These are phyloP conservation scores for Melocanna baccifera DNA, from an alignment of 176 grass and related monocot genomes.

Conservation along the genomic window DNA sequence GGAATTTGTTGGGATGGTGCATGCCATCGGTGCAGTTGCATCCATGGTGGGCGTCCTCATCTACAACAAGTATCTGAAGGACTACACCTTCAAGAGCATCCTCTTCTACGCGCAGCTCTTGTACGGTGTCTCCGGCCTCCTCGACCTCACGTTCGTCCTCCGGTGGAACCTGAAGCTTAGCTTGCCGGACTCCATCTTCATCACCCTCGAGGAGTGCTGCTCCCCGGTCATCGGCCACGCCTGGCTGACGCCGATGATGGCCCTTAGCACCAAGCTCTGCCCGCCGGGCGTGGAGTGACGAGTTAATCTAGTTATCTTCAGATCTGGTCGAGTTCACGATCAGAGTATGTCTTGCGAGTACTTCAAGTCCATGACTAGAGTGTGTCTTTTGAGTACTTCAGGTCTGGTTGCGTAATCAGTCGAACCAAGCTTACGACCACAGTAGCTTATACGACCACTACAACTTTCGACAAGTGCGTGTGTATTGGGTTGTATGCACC, in stretches of 20 bases:
- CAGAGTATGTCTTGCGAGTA: no score
- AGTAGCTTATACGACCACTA: no score
- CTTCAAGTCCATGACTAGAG: no score
- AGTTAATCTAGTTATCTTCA: no score
- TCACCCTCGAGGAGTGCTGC: slow-evolving; percentile 70
- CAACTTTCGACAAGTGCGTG: no score
- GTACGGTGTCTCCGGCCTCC: slow-evolving; percentile 52
- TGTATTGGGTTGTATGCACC: no score
- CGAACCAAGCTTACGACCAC: no score
- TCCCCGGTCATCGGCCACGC: slow-evolving; percentile 52
- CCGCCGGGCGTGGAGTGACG: slow-evolving; percentile 59
- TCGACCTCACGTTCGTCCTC: slow-evolving; percentile 87
- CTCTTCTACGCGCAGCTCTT: slow-evolving; percentile 85
- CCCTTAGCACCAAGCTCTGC: slow-evolving; percentile 77
- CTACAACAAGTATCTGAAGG: slow-evolving; percentile 85
- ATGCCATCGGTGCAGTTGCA: slow-evolving; percentile 71
- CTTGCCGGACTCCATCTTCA: slow-evolving; percentile 61
- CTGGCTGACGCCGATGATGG: slow-evolving; percentile 87
- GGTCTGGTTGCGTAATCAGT: no score
- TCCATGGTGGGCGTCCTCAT: slow-evolving; percentile 86
- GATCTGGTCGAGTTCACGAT: no score
- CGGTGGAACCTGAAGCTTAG: slow-evolving; percentile 76
- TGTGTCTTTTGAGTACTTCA: no score
- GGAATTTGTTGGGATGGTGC: slow-evolving; percentile 80
- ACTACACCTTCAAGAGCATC: slow-evolving; percentile 68